A percentile compares a stretch with the other conserved stretches of the same genome.
phyloP scores from a whole-genome alignment of 1,284 basidiomycete species.

The Ustilago bromivora region DNA sequence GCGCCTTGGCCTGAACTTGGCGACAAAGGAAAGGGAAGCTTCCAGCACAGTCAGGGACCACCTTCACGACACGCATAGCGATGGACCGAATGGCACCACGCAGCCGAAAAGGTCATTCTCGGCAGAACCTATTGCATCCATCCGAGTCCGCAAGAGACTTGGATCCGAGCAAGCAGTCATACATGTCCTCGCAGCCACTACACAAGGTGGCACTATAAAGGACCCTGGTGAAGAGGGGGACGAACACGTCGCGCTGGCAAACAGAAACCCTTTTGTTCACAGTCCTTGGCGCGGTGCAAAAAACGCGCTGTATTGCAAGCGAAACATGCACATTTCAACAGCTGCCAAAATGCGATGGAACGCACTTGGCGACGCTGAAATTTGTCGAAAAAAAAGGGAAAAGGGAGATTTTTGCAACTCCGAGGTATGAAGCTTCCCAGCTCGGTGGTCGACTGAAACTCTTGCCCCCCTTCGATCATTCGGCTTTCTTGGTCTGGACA shows the following conservation, averaged over 20 bases:
- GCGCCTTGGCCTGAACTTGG: background rate
- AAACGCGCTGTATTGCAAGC: background rate
- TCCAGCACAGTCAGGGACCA: background rate
- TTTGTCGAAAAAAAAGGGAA: background rate
- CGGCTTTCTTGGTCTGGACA: background rate
- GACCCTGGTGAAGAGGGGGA: no score
- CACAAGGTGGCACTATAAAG: no score
- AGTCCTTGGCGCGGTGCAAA: conserved; percentile 3
- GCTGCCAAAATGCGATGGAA: background rate
- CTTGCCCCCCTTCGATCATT: background rate
- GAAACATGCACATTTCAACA: conserved; percentile 11
- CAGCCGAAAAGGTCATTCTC: background rate
- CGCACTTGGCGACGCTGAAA: background rate
- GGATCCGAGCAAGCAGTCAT: background rate
- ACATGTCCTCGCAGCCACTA: no score
- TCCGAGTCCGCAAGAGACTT: conserved; percentile 1
- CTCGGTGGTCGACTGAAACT: conserved; percentile 2
- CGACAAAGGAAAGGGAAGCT: background rate
- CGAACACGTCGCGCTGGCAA: conserved; percentile 14
- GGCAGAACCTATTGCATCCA: background rate
- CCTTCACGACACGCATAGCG: background rate
- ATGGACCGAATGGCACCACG: no score
- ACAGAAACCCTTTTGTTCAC: background rate
- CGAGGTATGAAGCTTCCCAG: conserved; percentile 5
- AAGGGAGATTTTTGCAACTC: background rate